Evolutionary conservation across 306 rosid genomes (phyloP), one percentile per base, ranked within the genome.

Genomic region (Dalbergia cultrata): DNA sequence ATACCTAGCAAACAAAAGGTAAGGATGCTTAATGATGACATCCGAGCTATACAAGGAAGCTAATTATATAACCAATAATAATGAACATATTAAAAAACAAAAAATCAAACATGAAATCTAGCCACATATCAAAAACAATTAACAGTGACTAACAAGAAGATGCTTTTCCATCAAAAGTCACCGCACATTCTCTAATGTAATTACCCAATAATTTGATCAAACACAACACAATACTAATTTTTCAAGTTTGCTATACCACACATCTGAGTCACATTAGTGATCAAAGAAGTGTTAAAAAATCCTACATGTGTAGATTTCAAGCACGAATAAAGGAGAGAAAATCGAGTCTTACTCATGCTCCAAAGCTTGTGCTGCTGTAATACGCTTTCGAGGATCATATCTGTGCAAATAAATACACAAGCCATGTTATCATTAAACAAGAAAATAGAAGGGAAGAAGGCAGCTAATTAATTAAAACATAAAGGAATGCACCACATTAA

Each of bases 341-440:
- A 69, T 66, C 31, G 12, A 76, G 67, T 67, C 92, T 65, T 90
- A 95, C 99, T 95, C 99, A 39, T 95, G 99, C 74, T 95, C 99
- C 86, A 95, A 77, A 52, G 99, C 99, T 83, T 95, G 97, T 66
- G 95, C 90, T 19, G 97, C 97, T 54, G 97, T 93, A 75, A 95
- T 79, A 54, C 99, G 97, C 85, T 89, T 95, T 73, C 90, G 91
- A 79, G 99, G 99, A 93, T 95, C 99, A 88, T 95, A 95, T 79
- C 99, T 95, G 91, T 95, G 91, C 87, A 85, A 75, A 74, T 39
- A 61, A 35, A 84, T 37, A 74, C 61, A 60, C 44, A 68, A 53
- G 45, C 33, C 72, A 59, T 39, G 13, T 71, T 16, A 70, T 61
- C 53, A 12, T 31, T n/a, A 61, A 62, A 65, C 52, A 80, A 39